Base-by-base conservation (phyloP, 345 rosid species). In the Syzygium grande region DNA sequence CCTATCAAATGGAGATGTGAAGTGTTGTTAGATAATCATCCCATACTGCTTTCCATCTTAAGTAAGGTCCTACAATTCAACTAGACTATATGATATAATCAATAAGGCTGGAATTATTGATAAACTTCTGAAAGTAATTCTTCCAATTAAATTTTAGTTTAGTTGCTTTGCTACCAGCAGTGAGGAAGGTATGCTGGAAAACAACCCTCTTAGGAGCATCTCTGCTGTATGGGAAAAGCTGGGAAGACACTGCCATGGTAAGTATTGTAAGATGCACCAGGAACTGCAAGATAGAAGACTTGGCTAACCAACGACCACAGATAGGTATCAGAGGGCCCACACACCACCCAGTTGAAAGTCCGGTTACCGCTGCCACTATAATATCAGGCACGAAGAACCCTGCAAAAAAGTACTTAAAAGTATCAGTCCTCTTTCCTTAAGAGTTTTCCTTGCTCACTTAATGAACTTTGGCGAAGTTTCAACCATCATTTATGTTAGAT, bases 181-280 rank as follows among this genome's bases (percentile, higher is more conserved):
- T 95, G 84, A 92, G 51, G 87, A 93, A 85, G 41, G 99, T 94
- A 83, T 98, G 96, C 92, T 98, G 99, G 87, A 98, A 90, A 89
- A 98, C 90, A 90, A 95, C 94, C 92, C 98, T 96, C 94, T 98
- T 98, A 14, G 98, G 99, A 61, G 99, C 99, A 87, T 90, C 92
- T 29, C 86, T 93, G 92, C 98, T 95, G 90, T 98, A 98, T 29
- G 99, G 99, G 91, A 98, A 98, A 89, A 96, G 92, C 89, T 93
- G 99, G 16, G 98, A 96, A 25, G 99, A 93, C 63, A 98, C 86
- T 13, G 99, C 99, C 93, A 98, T 85, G 88, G 93, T 93, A 88
- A 96, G 91, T 87, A 98, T 92, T 55, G 90, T 92, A 88, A 96
- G 89, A 78, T 98, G 96, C 88, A 94, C 86, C 92, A 96, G 90